Evolutionary conservation across 208 protist species (phyloP), one percentile per base, ranked within the genome.

Genomic region (Trypanosoma scelopori): DNA sequence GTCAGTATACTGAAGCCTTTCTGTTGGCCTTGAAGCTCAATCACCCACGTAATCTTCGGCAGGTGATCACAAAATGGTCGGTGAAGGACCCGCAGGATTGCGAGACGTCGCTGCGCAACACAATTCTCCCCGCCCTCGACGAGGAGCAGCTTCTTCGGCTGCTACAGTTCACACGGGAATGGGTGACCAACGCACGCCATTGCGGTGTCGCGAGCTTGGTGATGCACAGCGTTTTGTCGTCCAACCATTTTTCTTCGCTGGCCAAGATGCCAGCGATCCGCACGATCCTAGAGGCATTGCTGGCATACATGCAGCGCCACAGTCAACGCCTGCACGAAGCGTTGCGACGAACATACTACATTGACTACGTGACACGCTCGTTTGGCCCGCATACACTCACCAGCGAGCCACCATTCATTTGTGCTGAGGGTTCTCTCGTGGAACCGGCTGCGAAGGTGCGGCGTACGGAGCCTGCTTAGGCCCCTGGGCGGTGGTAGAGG

Each of bases 131-230:
- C 0, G 41, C 60, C 0, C 75, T 95, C 12, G 65, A 65, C 18
- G 78, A 82, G 52, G 85, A 91, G 11, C 63, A 89, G 45, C 51
- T 97, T 57, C 61, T 81, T 5, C 81, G 79, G 7, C 73, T 95
- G n/a, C 71, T 97, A 56, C 78, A 94, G 69, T 97, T 92, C 74
- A 94, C 85, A 32, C 86, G 86, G 0, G 87, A 97, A 78, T 97
- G 92, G 92, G 81, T 96, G 39, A 92, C 86, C 13, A 97, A 95
- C 78, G 92, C 85, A 43, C 87, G 88, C 3, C 80, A 93, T 59
- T 84, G 78, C 65, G 68, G 74, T 35, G 84, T 97, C 13, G 90
- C 89, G 9, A 92, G 78, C 49, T 56, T 96, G 16, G 83, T 94
- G 22, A 66, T 88, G 20, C 76, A 81, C 65, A 63, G 76, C 37